These are phyloP conservation scores for Thelephora terrestris DNA, from an alignment of 1,284 basidiomycete genomes.

Conservation along the genomic window DNA sequence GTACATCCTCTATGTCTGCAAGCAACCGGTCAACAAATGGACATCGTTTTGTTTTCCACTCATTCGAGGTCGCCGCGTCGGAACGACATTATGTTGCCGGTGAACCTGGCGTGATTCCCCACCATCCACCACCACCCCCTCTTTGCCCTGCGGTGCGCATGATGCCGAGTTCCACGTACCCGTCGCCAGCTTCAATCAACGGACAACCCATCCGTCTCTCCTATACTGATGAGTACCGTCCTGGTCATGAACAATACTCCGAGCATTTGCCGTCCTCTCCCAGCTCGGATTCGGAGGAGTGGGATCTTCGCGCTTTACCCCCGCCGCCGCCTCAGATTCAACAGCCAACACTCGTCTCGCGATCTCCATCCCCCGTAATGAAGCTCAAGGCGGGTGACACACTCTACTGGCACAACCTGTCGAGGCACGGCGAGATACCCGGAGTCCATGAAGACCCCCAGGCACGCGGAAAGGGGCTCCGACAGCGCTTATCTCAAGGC, in stretches of 20 bases:
- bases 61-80: conserved; percentile 58
- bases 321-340: conserved; percentile 19
- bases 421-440: conserved; percentile 63
- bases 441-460: conserved; percentile 50
- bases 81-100: conserved; percentile 62
- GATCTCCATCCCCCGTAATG: conserved; percentile 12
- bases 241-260: conserved; percentile 5
- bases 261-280: conserved; percentile 26
- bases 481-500: too few species aligned
- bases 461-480: conserved; percentile 20
- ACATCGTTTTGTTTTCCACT: conserved; percentile 84
- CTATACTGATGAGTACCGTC: not conserved
- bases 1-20: conserved; percentile 56
- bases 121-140: conserved; percentile 26
- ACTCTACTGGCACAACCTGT: conserved; percentile 74
- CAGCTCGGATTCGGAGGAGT: conserved; percentile 7
- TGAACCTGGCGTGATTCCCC: conserved; percentile 57
- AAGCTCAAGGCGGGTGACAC: conserved; percentile 51
- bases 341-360: conserved; percentile 10
- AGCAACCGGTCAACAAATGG: conserved; percentile 70
- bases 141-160: conserved; percentile 16
- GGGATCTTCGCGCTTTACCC: conserved; percentile 8
- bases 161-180: conserved; percentile 9
- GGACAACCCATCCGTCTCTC: conserved; percentile 11
- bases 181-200: conserved; percentile 4